These are phyloP conservation scores for Tanacetum coccineum DNA, from an alignment of 129 eudicot genomes.

Conservation along the genomic window DNA sequence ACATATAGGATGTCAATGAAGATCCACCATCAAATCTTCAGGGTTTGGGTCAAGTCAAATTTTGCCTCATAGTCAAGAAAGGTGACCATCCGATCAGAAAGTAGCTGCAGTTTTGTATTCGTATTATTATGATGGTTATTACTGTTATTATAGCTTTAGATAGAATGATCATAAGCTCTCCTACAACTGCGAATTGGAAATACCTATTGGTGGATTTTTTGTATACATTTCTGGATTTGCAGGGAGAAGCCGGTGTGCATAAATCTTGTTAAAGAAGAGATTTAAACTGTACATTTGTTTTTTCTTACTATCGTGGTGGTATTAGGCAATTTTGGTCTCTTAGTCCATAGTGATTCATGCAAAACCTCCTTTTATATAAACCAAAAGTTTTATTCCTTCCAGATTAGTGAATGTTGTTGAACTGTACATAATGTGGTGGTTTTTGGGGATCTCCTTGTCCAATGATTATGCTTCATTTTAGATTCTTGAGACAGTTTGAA, in stretches of 20 bases:
- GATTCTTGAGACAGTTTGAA: too few species aligned
- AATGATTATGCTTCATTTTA: too few species aligned
- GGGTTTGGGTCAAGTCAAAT: not conserved
- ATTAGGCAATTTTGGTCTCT: too few species aligned
- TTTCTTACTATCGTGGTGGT: not conserved
- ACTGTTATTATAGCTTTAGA: not conserved
- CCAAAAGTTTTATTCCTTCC: too few species aligned
- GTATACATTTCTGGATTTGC: not conserved
- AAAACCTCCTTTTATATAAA: too few species aligned
- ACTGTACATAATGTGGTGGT: too few species aligned
- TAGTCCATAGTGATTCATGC: too few species aligned
- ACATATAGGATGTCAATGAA: slow-evolving; percentile 3
- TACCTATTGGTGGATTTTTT: not conserved
- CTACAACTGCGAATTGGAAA: not conserved
- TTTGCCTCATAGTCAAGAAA: not conserved
- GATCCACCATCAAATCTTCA: not conserved
- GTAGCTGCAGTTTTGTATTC: not conserved
- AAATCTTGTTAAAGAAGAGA: not conserved
- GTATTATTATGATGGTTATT: not conserved
- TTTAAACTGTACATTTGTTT: not conserved
- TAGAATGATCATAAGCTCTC: not conserved
- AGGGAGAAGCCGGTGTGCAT: not conserved
- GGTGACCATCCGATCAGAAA: not conserved
- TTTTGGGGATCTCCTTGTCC: too few species aligned
- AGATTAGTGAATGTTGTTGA: too few species aligned